Percentiles rank a stretch among this genome's conserved stretches.
Evolutionary conservation across 2,329 filamentous ascomycete species (phyloP).

Genomic region (Trichophaea hybrida): DNA sequence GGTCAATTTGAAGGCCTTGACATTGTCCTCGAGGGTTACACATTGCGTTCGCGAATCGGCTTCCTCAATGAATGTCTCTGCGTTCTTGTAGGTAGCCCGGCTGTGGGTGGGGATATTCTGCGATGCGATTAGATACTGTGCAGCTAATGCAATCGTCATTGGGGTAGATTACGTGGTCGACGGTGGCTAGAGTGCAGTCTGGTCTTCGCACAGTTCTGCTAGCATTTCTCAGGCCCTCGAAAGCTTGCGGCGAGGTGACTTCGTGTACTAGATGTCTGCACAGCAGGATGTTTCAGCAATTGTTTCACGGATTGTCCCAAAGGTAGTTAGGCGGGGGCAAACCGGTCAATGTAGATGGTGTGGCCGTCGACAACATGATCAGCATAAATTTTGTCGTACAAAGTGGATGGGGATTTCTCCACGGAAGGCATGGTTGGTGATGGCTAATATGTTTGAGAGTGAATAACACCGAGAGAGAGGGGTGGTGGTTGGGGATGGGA

Average conservation of each 20-base stretch:
- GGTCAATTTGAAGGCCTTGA: constrained; percentile 88
- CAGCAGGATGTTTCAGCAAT: constrained; percentile 23
- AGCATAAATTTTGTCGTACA: constrained; percentile 96
- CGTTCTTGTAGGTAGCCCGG: constrained; percentile 81
- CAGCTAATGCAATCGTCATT: constrained; percentile 5
- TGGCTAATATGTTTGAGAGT: no score
- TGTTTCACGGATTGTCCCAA: constrained; percentile 9
- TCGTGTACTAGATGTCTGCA: constrained; percentile 95
- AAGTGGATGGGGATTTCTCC: constrained; percentile 58
- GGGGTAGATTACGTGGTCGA: constrained; percentile 65
- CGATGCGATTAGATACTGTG: constrained; percentile 14
- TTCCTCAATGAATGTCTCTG: constrained; percentile 86
- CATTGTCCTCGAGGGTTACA: constrained; percentile 90
- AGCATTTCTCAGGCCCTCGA: constrained; percentile 86
- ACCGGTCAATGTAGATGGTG: constrained; percentile 76
- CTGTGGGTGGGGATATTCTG: constrained; percentile 89
- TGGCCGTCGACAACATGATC: constrained; percentile 92
- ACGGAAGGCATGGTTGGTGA: constrained; percentile 51
- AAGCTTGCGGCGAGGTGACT: constrained; percentile 97
- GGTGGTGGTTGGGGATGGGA: no score
- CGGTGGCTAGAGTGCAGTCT: constrained; percentile 91
- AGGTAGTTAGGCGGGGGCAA: neutral
- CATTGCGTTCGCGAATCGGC: constrained; percentile 88
- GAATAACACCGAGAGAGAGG: no score
- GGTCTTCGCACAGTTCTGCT: constrained; percentile 76